Base-by-base conservation (phyloP, 1,284 basidiomycete species). In the Earliella scabrosa region DNA sequence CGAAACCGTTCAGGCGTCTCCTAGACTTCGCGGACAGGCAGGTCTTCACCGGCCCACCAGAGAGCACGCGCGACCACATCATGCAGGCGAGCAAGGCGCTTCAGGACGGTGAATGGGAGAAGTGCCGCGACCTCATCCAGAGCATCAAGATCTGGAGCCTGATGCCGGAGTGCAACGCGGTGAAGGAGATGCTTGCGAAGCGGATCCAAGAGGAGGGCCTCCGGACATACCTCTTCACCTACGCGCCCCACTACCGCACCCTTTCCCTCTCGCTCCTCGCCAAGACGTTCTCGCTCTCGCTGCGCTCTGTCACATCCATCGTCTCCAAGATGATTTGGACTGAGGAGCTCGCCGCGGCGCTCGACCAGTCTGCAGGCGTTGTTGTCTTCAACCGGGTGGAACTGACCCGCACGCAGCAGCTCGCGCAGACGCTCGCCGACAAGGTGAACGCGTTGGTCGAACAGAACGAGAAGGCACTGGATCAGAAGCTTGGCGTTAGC, bases 321-420 rank as follows among this genome's bases (percentile, higher is more conserved):
- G 92, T 98, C 45, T 96, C 93, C 44, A 94, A 95, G 76, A 98
- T 99, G 97, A 98, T 99, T 69, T 98, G 96, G 95, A 95, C 86
- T 67, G 97, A 98, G 71, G 96, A 98, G 72, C 81, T 99, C 14
- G 83, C 92, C 0, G 97, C 97, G 1, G 96, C 94, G 29, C 80
- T 99, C 55, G 97, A 99, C 72, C 93, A 93, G 71, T 87, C 92
- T 18, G 87, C 87, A 50, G 85, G 87, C 52, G 93, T 96, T 43
- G 80, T 97, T 48, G 87, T 96, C 46, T 94, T 98, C 81, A 92
- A 97, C 72, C 87, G 92, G 51, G 85, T 94, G 51, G 95, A 98
- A 67, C 82, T 95, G 41, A 86, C 92, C 29, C 89, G 93, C 52
- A 81, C 92, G n/a, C 97, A 99, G 74, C 88, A 95, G 68, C 78